Conservation (phyloP, 1,284 basidiomycete species). For the Ganoderma lucidum region DNA sequence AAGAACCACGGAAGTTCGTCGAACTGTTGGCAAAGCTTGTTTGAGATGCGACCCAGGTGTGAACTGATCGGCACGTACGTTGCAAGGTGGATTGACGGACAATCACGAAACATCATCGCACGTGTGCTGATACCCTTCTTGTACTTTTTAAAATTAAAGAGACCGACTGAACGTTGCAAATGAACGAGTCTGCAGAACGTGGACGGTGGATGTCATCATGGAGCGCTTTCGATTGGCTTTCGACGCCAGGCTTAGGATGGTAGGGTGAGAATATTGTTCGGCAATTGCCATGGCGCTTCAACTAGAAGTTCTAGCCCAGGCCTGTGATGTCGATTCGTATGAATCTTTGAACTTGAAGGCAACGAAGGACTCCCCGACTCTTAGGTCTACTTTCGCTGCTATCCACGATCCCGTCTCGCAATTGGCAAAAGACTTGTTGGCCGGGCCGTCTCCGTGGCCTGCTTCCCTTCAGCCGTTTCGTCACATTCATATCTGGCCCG, state of each 20-base stretch:
- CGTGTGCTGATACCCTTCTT: too few species aligned
- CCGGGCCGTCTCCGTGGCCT: neutral
- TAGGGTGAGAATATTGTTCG: neutral
- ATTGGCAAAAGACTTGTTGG: neutral
- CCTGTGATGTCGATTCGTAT: neutral
- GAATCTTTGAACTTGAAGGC: neutral
- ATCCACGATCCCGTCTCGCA: neutral
- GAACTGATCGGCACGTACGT: neutral
- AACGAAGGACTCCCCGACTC: neutral
- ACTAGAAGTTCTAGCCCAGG: too few species aligned
- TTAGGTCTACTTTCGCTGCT: neutral
- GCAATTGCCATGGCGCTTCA: neutral
- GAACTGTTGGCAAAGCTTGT: constrained; percentile 21
- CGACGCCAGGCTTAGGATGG: neutral
- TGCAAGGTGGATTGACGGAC: too few species aligned
- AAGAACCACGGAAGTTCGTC: constrained; percentile 29
- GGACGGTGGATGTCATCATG: too few species aligned
- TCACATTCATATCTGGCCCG: neutral
- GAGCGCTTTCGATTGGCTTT: too few species aligned
- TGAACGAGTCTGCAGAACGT: too few species aligned
- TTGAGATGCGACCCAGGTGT: neutral
- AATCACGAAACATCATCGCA: too few species aligned
- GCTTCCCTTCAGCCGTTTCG: neutral
- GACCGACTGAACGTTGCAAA: too few species aligned
- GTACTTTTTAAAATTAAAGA: too few species aligned